These are phyloP conservation scores for Colletotrichum karsti DNA, from an alignment of 2,329 filamentous ascomycete genomes.

Conservation along the genomic window DNA sequence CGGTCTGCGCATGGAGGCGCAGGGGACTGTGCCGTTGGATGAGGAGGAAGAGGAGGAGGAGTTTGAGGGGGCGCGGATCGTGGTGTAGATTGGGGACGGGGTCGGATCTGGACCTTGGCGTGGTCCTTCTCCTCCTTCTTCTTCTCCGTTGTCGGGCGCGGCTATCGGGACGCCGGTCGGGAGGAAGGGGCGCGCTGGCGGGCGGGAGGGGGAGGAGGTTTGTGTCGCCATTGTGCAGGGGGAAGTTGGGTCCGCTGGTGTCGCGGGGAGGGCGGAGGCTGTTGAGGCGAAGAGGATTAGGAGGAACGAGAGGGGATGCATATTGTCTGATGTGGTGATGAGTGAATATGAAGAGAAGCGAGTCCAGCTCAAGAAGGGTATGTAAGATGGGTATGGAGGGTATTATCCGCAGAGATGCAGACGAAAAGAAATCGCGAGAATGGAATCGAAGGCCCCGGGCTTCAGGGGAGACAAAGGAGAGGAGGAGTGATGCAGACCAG, in stretches of 20 bases:
- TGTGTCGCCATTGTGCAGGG: neutral
- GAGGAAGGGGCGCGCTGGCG: neutral
- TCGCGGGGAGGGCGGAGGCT: slow-evolving; percentile 10
- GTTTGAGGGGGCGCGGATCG: slow-evolving; percentile 7
- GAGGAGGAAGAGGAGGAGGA: slow-evolving; percentile 7
- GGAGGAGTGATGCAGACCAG: too few relatives aligned
- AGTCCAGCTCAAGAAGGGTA: neutral
- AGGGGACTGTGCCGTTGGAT: slow-evolving; percentile 1
- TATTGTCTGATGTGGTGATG: neutral
- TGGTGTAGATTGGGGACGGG: slow-evolving; percentile 16
- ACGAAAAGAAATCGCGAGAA: neutral
- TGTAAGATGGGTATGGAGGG: neutral
- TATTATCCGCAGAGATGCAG: too few relatives aligned
- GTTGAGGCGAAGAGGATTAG: slow-evolving; percentile 18
- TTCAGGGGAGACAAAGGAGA: neutral
- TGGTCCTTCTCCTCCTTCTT: too few relatives aligned
- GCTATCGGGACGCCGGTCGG: neutral
- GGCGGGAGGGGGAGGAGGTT: neutral
- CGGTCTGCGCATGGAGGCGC: slow-evolving; percentile 1
- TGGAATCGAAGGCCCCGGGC: neutral
- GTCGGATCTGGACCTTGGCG: too few relatives aligned
- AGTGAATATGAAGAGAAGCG: neutral
- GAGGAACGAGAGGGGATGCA: slow-evolving; percentile 5
- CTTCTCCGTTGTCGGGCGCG: neutral
- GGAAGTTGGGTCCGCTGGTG: slow-evolving; percentile 4